phyloP scores from a whole-genome alignment of 345 rosid species.

The Camelina neglecta region DNA sequence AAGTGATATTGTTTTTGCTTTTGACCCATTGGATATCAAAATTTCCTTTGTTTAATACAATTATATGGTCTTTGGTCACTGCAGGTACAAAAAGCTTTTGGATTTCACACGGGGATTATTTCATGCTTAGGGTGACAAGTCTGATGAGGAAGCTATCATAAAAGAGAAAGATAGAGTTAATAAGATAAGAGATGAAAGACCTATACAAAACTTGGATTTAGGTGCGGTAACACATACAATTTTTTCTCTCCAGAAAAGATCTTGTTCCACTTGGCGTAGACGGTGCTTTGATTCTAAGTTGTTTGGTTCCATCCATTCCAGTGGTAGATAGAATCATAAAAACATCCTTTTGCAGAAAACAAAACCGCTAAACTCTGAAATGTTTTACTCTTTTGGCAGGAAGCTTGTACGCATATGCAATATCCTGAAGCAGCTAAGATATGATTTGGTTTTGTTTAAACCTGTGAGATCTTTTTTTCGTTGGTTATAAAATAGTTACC shows the following conservation, averaged over 20 bases:
- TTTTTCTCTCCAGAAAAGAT: too few species aligned
- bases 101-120: slow-evolving; percentile 68
- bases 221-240: slow-evolving; percentile 53
- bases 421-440: slow-evolving; percentile 54
- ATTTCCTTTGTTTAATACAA: background rate
- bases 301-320: slow-evolving; percentile 21
- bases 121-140: slow-evolving; percentile 56
- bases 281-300: too few species aligned
- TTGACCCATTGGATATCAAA: background rate
- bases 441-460: slow-evolving; percentile 28
- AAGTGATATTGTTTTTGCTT: background rate
- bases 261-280: too few species aligned
- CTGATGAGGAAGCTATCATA: slow-evolving; percentile 49
- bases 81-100: slow-evolving; percentile 71
- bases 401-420: slow-evolving; percentile 62
- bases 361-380: background rate
- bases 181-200: slow-evolving; percentile 42
- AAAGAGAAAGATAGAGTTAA: slow-evolving; percentile 52
- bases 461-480: slow-evolving; percentile 40
- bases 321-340: background rate
- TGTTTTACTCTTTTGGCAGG: slow-evolving; percentile 49
- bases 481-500: too few species aligned
- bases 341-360: background rate
- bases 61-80: slow-evolving; percentile 10
- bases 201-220: slow-evolving; percentile 56